These are phyloP conservation scores for Echinochloa phyllopogon DNA, from an alignment of 176 grass and related monocot genomes.

Conservation along the genomic window DNA sequence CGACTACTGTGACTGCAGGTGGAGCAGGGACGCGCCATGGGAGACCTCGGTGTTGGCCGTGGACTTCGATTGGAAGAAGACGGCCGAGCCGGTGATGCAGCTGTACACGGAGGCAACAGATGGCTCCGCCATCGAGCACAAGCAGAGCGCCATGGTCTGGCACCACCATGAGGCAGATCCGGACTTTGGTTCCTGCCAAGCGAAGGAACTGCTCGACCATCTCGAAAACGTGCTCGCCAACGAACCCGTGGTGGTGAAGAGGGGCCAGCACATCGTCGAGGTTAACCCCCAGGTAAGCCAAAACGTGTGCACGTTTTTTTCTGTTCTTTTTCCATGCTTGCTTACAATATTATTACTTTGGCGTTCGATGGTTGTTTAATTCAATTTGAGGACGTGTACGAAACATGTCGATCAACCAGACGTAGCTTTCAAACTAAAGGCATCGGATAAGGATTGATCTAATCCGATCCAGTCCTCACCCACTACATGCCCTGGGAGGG, in stretches of 20 bases:
- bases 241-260: conserved; percentile 88
- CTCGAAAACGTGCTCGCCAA: conserved; percentile 91
- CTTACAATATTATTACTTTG: neutral
- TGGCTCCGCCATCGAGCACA: conserved; percentile 73
- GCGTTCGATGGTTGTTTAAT: conserved; percentile 26
- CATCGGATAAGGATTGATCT: conserved; percentile 59
- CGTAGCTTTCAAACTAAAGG: conserved; percentile 56
- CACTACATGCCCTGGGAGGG: conserved; percentile 49
- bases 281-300: conserved; percentile 88
- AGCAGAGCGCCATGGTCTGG: conserved; percentile 90
- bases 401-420: conserved; percentile 42
- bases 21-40: conserved; percentile 77
- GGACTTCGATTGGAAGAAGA: conserved; percentile 84
- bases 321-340: neutral
- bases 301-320: conserved; percentile 11
- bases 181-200: conserved; percentile 93
- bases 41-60: conserved; percentile 39
- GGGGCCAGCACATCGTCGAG: conserved; percentile 92
- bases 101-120: conserved; percentile 77
- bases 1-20: conserved; percentile 51
- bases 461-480: conserved; percentile 56
- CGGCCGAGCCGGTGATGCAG: conserved; percentile 72
- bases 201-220: conserved; percentile 90
- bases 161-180: conserved; percentile 90
- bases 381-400: conserved; percentile 16